These are phyloP conservation scores for Mortierella sp. DNA, from an alignment of 371 early-diverging fungal species.

Conservation along the genomic window DNA sequence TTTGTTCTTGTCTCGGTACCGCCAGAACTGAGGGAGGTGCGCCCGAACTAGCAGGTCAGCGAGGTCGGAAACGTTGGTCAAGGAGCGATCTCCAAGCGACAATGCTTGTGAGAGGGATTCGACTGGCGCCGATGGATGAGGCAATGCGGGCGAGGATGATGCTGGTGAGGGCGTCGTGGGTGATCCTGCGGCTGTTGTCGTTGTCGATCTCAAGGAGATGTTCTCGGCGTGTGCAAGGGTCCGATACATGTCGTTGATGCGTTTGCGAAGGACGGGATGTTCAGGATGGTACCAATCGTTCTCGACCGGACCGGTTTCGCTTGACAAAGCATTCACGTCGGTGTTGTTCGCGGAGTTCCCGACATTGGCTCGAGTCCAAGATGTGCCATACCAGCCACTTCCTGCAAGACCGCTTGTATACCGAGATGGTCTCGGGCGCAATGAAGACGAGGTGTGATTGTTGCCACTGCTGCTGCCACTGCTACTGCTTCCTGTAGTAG, in stretches of 20 bases:
- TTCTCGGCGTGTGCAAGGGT: neutral
- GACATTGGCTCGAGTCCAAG: no score
- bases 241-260: conserved; percentile 6
- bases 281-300: conserved; percentile 11
- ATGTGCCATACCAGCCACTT: neutral
- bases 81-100: no score
- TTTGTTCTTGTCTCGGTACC: conserved; percentile 9
- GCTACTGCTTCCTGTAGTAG: neutral
- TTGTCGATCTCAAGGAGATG: neutral
- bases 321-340: neutral
- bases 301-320: neutral
- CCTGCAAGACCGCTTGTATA: neutral
- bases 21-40: conserved; percentile 32
- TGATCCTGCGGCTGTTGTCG: neutral
- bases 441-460: neutral
- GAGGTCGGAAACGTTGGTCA: conserved; percentile 13
- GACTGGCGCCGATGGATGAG: no score
- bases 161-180: neutral
- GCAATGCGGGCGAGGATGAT: neutral
- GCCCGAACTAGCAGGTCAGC: conserved; percentile 23
- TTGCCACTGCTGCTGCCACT: neutral
- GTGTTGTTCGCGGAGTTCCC: no score
- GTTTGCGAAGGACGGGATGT: conserved; percentile 4
- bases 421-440: neutral
- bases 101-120: neutral